Percentiles rank a stretch among this genome's conserved stretches.
Evolutionary conservation across 1,139 yeast genomes (phyloP).

Genomic region (Taiozyma sp.): DNA sequence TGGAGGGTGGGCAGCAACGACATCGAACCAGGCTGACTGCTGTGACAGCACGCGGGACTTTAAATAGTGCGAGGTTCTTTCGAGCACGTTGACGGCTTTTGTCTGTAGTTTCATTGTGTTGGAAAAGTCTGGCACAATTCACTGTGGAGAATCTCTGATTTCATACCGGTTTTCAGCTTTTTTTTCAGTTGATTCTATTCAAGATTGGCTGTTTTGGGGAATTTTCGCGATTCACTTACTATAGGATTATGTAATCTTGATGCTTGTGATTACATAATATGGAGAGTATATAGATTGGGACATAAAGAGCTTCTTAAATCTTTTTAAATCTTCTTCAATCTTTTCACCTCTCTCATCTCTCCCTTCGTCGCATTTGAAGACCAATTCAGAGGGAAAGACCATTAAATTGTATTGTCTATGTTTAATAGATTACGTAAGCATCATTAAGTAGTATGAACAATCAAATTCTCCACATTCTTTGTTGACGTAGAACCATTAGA

Average conservation of each 20-base stretch:
- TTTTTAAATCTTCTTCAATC: no score
- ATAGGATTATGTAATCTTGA: no score
- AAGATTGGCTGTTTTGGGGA: not conserved
- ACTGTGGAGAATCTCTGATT: slow-evolving; percentile 3
- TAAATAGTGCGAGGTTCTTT: slow-evolving; percentile 69
- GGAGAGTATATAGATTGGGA: no score
- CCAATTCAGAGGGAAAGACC: no score
- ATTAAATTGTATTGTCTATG: no score
- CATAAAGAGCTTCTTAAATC: no score
- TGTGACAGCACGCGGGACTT: slow-evolving; percentile 56
- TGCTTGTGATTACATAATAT: no score
- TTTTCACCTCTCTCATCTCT: no score
- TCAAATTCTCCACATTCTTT: no score
- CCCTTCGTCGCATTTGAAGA: no score
- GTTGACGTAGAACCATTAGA: not conserved
- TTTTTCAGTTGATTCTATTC: not conserved
- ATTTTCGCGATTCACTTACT: not conserved
- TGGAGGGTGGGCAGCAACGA: slow-evolving; percentile 79
- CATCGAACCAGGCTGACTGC: slow-evolving; percentile 86
- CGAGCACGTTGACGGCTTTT: slow-evolving; percentile 42
- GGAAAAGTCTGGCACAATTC: slow-evolving; percentile 6
- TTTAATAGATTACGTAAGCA: not conserved
- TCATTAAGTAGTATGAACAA: no score
- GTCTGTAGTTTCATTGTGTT: slow-evolving; percentile 20
- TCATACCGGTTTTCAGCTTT: not conserved